These are phyloP conservation scores for Diaporthe aspalathi DNA, from an alignment of 2,329 filamentous ascomycete species.

Conservation along the genomic window DNA sequence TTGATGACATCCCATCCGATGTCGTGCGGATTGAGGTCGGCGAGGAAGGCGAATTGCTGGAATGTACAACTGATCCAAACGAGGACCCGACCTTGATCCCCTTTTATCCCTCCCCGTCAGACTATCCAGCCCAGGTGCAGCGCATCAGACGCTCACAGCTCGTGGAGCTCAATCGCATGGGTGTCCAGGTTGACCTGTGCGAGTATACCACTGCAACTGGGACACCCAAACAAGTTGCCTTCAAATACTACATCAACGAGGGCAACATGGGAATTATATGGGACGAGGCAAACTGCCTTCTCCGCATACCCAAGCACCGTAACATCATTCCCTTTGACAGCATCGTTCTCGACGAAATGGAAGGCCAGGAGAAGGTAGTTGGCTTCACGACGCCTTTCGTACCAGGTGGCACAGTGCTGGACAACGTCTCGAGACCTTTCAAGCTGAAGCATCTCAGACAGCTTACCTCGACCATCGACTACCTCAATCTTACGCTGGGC, in stretches of 20 bases:
- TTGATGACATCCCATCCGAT: background rate
- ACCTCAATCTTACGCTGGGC: conserved; percentile 50
- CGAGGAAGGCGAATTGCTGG: background rate
- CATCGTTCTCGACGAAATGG: conserved; percentile 43
- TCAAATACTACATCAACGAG: background rate
- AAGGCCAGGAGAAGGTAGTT: conserved; percentile 36
- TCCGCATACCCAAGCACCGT: conserved; percentile 47
- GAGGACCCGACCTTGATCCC: background rate
- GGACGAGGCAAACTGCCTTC: conserved; percentile 51
- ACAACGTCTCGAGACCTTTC: conserved; percentile 47
- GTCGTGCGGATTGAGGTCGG: background rate
- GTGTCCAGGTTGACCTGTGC: background rate
- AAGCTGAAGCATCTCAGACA: conserved; percentile 51
- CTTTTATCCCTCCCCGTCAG: background rate
- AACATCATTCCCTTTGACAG: conserved; percentile 45
- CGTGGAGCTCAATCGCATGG: background rate
- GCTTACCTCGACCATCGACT: conserved; percentile 50
- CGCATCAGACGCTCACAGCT: background rate
- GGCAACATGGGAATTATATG: conserved; percentile 37
- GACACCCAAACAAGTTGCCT: background rate
- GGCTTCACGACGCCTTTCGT: conserved; percentile 46
- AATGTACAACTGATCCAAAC: background rate
- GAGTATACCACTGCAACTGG: background rate
- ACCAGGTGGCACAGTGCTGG: conserved; percentile 49
- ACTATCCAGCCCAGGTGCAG: background rate